Conservation (phyloP, 2,329 filamentous ascomycete genomes). For the Huntiella decipiens region DNA sequence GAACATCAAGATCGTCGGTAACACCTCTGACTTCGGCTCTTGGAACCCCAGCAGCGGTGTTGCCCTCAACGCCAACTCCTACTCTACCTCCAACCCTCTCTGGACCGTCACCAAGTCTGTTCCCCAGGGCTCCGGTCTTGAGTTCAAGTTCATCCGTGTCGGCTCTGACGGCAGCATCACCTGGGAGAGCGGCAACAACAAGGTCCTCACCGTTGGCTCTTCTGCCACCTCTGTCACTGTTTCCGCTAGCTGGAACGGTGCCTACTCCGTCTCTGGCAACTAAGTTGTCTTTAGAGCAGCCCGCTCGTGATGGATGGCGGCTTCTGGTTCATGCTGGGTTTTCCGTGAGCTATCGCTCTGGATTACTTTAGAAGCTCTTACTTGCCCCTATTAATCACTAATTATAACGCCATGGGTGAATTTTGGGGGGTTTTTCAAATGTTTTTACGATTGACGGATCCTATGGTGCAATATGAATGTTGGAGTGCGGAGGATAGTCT, state of each 20-base stretch:
- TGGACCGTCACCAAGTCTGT: constrained; percentile 41
- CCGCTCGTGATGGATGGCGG: no score
- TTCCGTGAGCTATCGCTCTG: no score
- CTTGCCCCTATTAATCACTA: not conserved
- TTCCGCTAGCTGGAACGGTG: constrained; percentile 19
- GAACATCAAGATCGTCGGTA: constrained; percentile 46
- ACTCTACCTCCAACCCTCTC: constrained; percentile 38
- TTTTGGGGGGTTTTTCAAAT: not conserved
- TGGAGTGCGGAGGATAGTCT: no score
- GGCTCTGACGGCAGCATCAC: constrained; percentile 31
- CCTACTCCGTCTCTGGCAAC: constrained; percentile 4
- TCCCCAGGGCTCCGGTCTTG: constrained; percentile 32
- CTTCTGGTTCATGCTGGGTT: no score
- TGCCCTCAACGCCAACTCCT: constrained; percentile 36
- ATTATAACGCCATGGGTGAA: not conserved
- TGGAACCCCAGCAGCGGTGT: constrained; percentile 40
- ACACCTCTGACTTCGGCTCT: constrained; percentile 35
- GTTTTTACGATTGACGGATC: not conserved
- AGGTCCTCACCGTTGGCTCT: constrained; percentile 20
- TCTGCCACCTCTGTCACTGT: constrained; percentile 15
- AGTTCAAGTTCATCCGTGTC: constrained; percentile 53
- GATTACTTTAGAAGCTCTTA: not conserved
- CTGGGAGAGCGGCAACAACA: constrained; percentile 47
- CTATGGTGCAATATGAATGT: no score
- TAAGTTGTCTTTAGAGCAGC: not conserved